phyloP scores from a whole-genome alignment of 805 yeast genomes.

The Myxozyma nipponensis region DNA sequence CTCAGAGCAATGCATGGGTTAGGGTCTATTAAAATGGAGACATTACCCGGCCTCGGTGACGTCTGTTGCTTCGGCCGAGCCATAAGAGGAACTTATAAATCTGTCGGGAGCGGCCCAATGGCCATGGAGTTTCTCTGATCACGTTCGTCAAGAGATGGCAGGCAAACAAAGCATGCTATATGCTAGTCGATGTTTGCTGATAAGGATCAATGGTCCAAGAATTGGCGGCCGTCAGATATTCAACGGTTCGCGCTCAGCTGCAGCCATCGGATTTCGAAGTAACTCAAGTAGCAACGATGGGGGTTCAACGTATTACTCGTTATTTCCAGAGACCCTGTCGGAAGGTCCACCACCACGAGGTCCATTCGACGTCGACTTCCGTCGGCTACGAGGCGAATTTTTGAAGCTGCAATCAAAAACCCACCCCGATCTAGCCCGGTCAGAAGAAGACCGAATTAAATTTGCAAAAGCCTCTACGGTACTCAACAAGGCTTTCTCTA shows the following conservation, averaged over 20 bases:
- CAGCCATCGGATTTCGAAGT: no score
- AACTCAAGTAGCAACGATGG: no score
- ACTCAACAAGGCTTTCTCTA: conserved; percentile 73
- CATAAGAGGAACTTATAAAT: no score
- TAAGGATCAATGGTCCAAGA: background rate
- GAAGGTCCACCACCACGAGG: conserved; percentile 59
- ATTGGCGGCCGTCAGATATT: background rate
- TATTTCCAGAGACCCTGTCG: conserved; percentile 76
- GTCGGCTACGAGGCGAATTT: conserved; percentile 66
- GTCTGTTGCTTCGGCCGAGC: no score
- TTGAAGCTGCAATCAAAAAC: conserved; percentile 63
- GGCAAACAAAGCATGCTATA: no score
- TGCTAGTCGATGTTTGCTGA: no score
- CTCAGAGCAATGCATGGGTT: no score
- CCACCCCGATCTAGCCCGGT: conserved; percentile 70
- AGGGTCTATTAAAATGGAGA: no score
- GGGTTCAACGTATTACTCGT: conserved; percentile 43
- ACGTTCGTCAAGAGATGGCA: no score
- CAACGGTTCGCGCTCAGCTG: background rate
- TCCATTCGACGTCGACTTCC: conserved; percentile 54
- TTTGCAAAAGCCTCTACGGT: conserved; percentile 46
- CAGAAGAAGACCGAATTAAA: conserved; percentile 31
- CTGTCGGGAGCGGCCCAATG: no score
- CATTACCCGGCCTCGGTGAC: no score
- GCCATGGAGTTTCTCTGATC: no score